phyloP scores from a whole-genome alignment of 192 early-diverging fungal genomes.

The Chytriomyces sp. region DNA sequence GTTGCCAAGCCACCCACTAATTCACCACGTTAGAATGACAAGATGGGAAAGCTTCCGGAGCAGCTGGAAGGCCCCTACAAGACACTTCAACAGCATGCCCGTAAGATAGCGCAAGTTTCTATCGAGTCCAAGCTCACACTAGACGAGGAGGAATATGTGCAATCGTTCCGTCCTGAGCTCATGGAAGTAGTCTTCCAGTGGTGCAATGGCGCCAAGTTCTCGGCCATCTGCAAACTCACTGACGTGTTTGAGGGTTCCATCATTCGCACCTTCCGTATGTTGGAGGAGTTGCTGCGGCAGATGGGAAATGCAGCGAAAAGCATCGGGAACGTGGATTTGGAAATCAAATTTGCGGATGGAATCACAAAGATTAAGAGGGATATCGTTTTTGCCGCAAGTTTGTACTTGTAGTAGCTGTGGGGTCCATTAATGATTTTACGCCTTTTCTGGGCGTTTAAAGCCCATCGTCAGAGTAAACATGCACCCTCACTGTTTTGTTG shows the following conservation, averaged over 20 bases:
- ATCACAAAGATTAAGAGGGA: constrained; percentile 93
- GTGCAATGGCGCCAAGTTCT: constrained; percentile 89
- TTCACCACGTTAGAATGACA: constrained; percentile 3
- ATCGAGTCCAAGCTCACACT: constrained; percentile 85
- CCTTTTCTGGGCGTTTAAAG: no score
- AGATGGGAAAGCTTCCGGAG: constrained; percentile 44
- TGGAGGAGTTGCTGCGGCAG: constrained; percentile 90
- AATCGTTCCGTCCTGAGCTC: constrained; percentile 79
- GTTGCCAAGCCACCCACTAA: background rate
- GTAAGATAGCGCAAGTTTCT: constrained; percentile 81
- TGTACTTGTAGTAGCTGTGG: constrained; percentile 63
- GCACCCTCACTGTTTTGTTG: no score
- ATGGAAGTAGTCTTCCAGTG: constrained; percentile 96
- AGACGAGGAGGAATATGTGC: constrained; percentile 87
- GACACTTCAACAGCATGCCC: constrained; percentile 81
- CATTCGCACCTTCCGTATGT: constrained; percentile 82
- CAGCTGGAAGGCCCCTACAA: constrained; percentile 78
- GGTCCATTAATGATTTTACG: no score
- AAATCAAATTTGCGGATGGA: constrained; percentile 91
- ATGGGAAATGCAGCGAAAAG: constrained; percentile 89
- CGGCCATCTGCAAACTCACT: constrained; percentile 93
- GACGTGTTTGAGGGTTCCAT: constrained; percentile 93
- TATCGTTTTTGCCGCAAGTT: constrained; percentile 94
- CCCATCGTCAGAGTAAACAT: no score
- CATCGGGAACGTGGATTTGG: constrained; percentile 92